Evolutionary conservation across 768 basidiomycete species (phyloP), one percentile per base, ranked within the genome.

Genomic region (Lactifluus piperatus): DNA sequence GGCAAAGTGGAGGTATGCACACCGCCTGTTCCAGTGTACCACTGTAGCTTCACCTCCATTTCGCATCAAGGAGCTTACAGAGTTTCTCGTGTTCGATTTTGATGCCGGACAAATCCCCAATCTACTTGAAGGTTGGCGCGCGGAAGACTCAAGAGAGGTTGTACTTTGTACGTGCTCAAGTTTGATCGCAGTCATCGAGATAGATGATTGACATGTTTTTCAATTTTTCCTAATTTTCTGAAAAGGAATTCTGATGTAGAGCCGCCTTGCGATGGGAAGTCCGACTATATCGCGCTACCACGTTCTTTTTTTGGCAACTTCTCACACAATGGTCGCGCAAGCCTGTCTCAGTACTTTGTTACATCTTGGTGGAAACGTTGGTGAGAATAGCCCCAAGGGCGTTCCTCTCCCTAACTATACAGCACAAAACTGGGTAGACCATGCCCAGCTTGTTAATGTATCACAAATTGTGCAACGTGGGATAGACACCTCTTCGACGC

Each of bases 201-300:
- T 39, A 36, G 16, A 27, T 8, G 41, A 11, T 10, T 44, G 24
- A 1, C 11, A 9, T 11, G 14, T 51, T 10, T 32, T 59, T 14
- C 52, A 59, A n/a, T n/a, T 59, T 59, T 22, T 10, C 58, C 5
- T 52, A 59, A 20, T 49, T 59, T 30, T 54, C 58, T 0, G 58
- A 54, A 1, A 59, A 44, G 32, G 58, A 59, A 16, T 58, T 46
- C 26, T 58, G 26, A 53, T 44, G 13, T 58, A 51, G 2, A 11
- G 16, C 4, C 51, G 57, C 13, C 57, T 52, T 24, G 24, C 36
- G 44, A 1, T 1, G 4, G 6, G 24, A 29, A 30, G 13, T 5
- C 34, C 9, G 8, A 9, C 30, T 26, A 8, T 58, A 10, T 53
- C 57, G 3, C 51, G 36, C 14, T 52, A 29, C 27, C 36, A 39